Evolutionary conservation across 345 rosid genomes (phyloP), one percentile per base, ranked within the genome.

Genomic region (Hibiscus syriacus): DNA sequence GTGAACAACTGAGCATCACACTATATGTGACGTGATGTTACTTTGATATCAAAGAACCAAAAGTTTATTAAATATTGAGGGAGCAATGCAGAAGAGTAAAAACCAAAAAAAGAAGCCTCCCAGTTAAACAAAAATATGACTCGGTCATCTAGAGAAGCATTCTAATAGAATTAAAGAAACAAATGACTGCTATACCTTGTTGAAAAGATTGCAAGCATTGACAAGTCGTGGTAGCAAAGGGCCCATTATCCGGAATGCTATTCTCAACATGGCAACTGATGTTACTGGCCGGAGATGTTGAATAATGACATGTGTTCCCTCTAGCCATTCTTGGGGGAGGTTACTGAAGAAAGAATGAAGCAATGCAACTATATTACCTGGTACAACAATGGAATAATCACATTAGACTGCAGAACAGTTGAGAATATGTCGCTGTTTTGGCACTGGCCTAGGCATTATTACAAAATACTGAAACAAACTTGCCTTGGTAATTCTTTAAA

Each of bases 251-350:
- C 98, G 98, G 75, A 92, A 95, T 34, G 78, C 90, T 74, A 90
- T 91, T 84, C 99, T 84, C 77, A 92, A 75, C 98, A 95, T 88
- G 57, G 97, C 97, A 48, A 92, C 90, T 38, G 99, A 90, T 64
- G 92, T 88, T 64, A 95, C 81, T 3, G 98, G 98, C 80, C 87
- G 80, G 56, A 95, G 92, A 79, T 95, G 84, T 77, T 81, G 82
- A 67, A 90, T 79, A 78, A 95, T 86, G 64, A 59, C 76, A 67
- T 89, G 97, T 0, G 96, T 84, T 71, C 96, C 90, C 68, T 95
- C 99, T 68, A 95, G 86, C 99, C 98, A 95, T 84, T 95, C 99
- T 68, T 90, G 98, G 34, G 98, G 99, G 69, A 95, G 97, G 75
- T 90, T 92, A 72, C 97, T 81, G 78, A 89, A 95, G 93, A 95